Percentiles rank a stretch among this genome's conserved stretches.
phyloP scores from a whole-genome alignment of 441 rosid species.

The Pelargonium myrrhifolium region DNA sequence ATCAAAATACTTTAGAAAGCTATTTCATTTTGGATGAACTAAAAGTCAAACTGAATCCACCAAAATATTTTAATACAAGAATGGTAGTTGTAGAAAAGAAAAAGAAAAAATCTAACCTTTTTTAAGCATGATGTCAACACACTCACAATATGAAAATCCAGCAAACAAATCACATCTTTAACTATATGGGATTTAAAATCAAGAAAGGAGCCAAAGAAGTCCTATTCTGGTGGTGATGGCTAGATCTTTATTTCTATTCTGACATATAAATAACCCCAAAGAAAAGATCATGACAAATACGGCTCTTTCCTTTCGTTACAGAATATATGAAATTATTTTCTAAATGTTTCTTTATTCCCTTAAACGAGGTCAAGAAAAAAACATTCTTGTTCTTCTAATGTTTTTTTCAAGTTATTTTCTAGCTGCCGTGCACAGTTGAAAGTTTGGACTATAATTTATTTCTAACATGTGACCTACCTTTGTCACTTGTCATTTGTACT shows the following conservation, averaged over 20 bases:
- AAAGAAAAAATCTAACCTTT: not conserved
- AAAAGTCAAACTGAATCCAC: not conserved
- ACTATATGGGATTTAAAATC: not conserved
- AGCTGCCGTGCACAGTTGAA: not conserved
- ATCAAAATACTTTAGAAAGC: not conserved
- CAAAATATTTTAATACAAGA: not conserved
- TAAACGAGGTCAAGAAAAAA: not conserved
- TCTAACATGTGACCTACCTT: not conserved
- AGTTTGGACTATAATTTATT: not conserved
- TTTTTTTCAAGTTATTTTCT: not conserved
- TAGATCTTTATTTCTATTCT: not conserved
- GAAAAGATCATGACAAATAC: not conserved
- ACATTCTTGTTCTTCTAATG: not conserved
- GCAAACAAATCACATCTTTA: not conserved
- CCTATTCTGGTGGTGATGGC: not conserved
- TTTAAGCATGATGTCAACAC: not conserved
- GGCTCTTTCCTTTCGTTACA: not conserved
- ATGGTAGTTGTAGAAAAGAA: conserved; percentile 1
- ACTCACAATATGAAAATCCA: not conserved
- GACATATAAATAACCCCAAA: not conserved
- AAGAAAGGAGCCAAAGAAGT: not conserved
- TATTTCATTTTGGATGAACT: not conserved
- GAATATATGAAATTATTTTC: not conserved
- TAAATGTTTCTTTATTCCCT: not conserved
- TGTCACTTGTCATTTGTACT: conserved; percentile 1